Evolutionary conservation across 176 grass and related monocot species (phyloP), one percentile per base, ranked within the genome.

Genomic region (Triticum turgidum): DNA sequence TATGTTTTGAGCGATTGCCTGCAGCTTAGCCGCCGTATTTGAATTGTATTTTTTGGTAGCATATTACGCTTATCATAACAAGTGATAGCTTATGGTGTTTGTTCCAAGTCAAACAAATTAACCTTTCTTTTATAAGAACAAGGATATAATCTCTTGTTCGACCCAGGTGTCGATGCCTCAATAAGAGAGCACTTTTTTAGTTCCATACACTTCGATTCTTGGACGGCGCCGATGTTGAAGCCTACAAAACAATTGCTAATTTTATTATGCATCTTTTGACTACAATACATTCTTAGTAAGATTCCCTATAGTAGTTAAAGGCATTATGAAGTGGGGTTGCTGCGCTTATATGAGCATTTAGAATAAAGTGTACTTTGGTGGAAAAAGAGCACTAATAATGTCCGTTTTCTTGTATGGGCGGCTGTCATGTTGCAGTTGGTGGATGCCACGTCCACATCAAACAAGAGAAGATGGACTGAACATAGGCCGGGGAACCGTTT

Each of bases 1-100:
- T 47, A 10, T 10, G 9, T 20, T 20, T 25, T 17, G 32, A 88
- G 33, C 14, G 3, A 54, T 30, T 63, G 18, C 3, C 14, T 54
- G 51, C 2, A 33, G 45, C 11, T 54, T 54, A 54, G 45, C 51
- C 15, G 17, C 4, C 9, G 1, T 51, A 58, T 56, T 56, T 20
- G 73, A 34, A 21, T 21, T 12, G 24, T 33, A 33, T 77, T 42
- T 41, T 32, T 34, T 62, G 39, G 9, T 24, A 56, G 10, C 29
- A 33, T 86, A 82, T 83, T 73, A 27, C 24, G 20, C 33, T 58
- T 86, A 77, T 9, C 79, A 7, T 65, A 85, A 85, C 47, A 76
- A 33, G 12, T 61, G 83, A 85, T 85, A 81, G 35, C 69, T 61
- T 85, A 81, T 81, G 29, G 18, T 13, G 47, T 52, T 68, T 33